Percentiles rank a stretch among this genome's conserved stretches.
phyloP scores from a whole-genome alignment of 192 early-diverging fungal species.

The Entomortierella lignicola region DNA sequence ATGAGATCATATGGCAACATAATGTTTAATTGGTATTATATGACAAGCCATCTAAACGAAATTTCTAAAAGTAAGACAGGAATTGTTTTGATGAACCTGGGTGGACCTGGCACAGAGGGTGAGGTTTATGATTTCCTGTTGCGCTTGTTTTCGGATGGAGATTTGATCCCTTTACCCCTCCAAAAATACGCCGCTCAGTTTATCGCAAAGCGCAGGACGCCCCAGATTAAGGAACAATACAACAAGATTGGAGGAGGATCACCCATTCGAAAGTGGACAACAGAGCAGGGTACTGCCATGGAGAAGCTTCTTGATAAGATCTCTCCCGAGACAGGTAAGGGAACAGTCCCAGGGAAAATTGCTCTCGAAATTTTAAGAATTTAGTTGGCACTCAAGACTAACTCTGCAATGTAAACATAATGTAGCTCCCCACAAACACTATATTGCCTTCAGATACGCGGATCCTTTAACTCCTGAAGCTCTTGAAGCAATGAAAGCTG shows the following conservation, averaged over 20 bases:
- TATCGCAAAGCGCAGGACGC: slow-evolving; percentile 86
- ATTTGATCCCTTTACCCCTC: slow-evolving; percentile 91
- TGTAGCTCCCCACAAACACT: slow-evolving; percentile 87
- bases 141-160: slow-evolving; percentile 90
- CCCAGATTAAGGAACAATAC: slow-evolving; percentile 91
- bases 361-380: no score
- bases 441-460: slow-evolving; percentile 95
- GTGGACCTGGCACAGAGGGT: slow-evolving; percentile 82
- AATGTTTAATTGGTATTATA: no score
- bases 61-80: slow-evolving; percentile 81
- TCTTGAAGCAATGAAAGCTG: slow-evolving; percentile 80
- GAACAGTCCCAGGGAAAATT: background rate
- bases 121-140: slow-evolving; percentile 85
- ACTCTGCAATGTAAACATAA: no score
- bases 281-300: slow-evolving; percentile 84
- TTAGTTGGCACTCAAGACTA: no score
- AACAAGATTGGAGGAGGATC: slow-evolving; percentile 94
- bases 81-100: slow-evolving; percentile 94
- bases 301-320: slow-evolving; percentile 78
- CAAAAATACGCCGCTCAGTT: slow-evolving; percentile 76
- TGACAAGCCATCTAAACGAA: no score
- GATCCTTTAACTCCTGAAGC: slow-evolving; percentile 81
- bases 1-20: no score
- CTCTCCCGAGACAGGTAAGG: slow-evolving; percentile 78
- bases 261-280: slow-evolving; percentile 92